Percentiles rank a stretch among this genome's conserved stretches.
Evolutionary conservation across 768 basidiomycete species (phyloP).

Genomic region (Royoungia palumana): DNA sequence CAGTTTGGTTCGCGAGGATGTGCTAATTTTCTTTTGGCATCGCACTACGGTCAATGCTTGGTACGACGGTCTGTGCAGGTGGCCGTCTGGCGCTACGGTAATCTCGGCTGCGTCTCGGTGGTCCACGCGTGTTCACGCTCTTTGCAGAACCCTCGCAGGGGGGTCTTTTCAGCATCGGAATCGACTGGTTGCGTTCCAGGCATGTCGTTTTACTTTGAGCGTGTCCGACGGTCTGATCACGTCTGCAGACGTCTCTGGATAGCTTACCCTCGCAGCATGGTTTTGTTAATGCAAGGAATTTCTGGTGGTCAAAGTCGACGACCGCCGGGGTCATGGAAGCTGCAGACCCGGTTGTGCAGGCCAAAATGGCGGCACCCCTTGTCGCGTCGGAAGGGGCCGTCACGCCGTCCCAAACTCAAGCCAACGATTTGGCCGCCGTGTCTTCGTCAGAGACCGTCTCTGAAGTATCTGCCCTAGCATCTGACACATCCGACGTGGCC

Average conservation of each 20-base stretch:
- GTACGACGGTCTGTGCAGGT: slow-evolving; percentile 18
- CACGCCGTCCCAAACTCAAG: not conserved
- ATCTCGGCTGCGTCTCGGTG: not conserved
- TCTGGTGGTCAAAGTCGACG: slow-evolving; percentile 32
- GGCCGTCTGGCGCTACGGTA: slow-evolving; percentile 28
- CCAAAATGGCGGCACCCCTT: not conserved
- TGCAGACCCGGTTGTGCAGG: slow-evolving; percentile 3
- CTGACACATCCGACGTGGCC: slow-evolving; percentile 22
- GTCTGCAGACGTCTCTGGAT: slow-evolving; percentile 4
- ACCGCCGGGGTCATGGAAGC: not conserved
- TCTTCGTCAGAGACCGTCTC: slow-evolving; percentile 7
- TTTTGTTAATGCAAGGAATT: slow-evolving; percentile 23
- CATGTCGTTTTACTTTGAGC: slow-evolving; percentile 4
- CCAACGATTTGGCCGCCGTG: not conserved
- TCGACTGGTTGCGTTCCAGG: slow-evolving; percentile 18
- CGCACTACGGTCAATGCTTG: slow-evolving; percentile 16
- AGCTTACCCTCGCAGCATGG: slow-evolving; percentile 11
- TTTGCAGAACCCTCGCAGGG: slow-evolving; percentile 16
- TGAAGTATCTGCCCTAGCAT: slow-evolving; percentile 1
- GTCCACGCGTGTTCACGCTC: slow-evolving; percentile 7
- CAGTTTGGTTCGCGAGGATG: slow-evolving; percentile 12
- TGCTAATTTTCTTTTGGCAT: not conserved
- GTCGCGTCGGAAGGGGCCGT: not conserved
- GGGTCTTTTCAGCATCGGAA: slow-evolving; percentile 8
- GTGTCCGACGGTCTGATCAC: not conserved